A percentile compares a stretch with the other conserved stretches of the same genome.
Evolutionary conservation across 352 stramenopile genomes (phyloP).

Genomic region (Phytophthora foliorum): DNA sequence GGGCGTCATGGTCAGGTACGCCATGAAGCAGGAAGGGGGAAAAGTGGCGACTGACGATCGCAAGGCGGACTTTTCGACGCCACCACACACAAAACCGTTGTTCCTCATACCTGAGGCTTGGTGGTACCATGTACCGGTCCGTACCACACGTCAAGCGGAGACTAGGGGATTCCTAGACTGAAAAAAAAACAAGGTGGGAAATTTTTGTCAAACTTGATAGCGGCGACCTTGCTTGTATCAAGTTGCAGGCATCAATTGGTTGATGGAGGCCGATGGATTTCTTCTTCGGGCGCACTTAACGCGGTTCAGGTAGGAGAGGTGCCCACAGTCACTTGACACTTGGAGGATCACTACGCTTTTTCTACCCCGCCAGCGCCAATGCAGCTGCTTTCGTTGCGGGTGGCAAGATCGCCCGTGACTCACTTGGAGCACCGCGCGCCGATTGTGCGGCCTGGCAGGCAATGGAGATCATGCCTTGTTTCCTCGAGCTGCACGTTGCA

Average conservation of each 20-base stretch:
- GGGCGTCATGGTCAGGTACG: conserved; percentile 63
- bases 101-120: not conserved
- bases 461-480: no score
- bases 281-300: not conserved
- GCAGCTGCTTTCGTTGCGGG: conserved; percentile 12
- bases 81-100: not conserved
- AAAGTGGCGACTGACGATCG: conserved; percentile 20
- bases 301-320: conserved; percentile 10
- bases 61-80: conserved; percentile 3
- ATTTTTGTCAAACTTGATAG: not conserved
- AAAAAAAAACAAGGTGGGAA: not conserved
- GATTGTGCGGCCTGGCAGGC: no score
- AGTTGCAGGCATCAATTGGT: not conserved
- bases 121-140: not conserved
- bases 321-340: conserved; percentile 1
- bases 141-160: not conserved
- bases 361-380: not conserved
- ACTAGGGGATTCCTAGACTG: not conserved
- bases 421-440: no score
- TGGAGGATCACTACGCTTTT: conserved; percentile 5
- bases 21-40: conserved; percentile 19
- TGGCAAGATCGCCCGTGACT: not conserved
- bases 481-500: no score
- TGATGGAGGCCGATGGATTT: not conserved
- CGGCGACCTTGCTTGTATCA: not conserved